Evolutionary conservation across 768 basidiomycete species (phyloP).

Genomic region (Auriculariales sp.): DNA sequence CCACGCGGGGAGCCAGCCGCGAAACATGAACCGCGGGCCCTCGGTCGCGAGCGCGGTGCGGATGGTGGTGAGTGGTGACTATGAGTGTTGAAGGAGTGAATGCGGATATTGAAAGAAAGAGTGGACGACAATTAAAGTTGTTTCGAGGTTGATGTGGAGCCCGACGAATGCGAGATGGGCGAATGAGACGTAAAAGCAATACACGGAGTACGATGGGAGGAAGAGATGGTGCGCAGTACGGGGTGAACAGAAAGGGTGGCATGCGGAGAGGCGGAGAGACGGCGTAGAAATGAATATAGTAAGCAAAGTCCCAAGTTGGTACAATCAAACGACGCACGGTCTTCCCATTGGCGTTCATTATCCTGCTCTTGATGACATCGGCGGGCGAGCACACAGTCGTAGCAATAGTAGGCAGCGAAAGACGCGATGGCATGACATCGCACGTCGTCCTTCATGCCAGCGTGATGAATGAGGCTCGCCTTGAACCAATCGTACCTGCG

Average conservation of each 20-base stretch:
- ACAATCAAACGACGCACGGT: slow-evolving; percentile 29
- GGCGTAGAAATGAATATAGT: background rate
- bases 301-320: background rate
- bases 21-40: slow-evolving; percentile 84
- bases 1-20: slow-evolving; percentile 85
- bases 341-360: slow-evolving; percentile 81
- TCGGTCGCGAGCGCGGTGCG: slow-evolving; percentile 52
- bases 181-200: too few species aligned
- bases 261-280: background rate
- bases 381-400: slow-evolving; percentile 84
- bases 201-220: too few species aligned
- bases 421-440: slow-evolving; percentile 72
- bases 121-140: too few species aligned
- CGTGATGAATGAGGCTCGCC: slow-evolving; percentile 54
- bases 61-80: slow-evolving; percentile 65
- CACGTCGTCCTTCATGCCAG: slow-evolving; percentile 71
- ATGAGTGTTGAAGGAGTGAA: background rate
- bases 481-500: slow-evolving; percentile 94
- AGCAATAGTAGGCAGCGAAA: slow-evolving; percentile 78
- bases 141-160: too few species aligned
- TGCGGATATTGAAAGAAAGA: background rate
- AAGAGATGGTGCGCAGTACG: too few species aligned
- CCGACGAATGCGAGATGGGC: too few species aligned
- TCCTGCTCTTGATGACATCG: slow-evolving; percentile 77
- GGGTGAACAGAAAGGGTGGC: background rate